Evolutionary conservation across 2,329 filamentous ascomycete species (phyloP), one percentile per base, ranked within the genome.

Genomic region (Cercospora sp.): DNA sequence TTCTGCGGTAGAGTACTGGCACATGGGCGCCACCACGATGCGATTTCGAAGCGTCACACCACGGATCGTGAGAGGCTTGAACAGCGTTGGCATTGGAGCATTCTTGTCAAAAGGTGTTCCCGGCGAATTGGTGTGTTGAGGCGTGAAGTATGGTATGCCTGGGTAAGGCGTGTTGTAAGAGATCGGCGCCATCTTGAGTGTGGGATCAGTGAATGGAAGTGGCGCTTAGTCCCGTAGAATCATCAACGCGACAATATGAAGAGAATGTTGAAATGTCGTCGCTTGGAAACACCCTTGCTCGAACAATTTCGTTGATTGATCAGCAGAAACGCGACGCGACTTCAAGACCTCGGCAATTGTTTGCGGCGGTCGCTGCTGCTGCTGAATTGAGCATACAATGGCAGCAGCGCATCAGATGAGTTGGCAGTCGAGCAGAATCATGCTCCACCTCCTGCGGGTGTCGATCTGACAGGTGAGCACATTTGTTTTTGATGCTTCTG

Each of bases 1-100:
- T 75, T 89, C 85, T 28, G 88, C 77, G 21, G 88, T 86, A n/a
- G 84, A 87, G 80, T 91, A 91, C 77, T 91, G 89, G 77, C 89
- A 91, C 37, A 90, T 81, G 0, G 88, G 88, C 0, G 87, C 85
- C 7, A 90, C 81, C 67, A 87, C 83, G 71, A 90, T 87, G 45
- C 74, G 86, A 78, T 90, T 91, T 71, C 88, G 88, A n/a, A 91
- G 82, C 0, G 85, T 87, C 12, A 87, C 72, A 10, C 85, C 85
- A 4, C 86, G 82, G 61, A 88, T 79, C 70, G 82, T 84, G 65
- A 88, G 77, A 2, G 87, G 86, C 63, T 82, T 82, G 79, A 88
- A 88, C 40, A 88, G 81, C 71, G 88, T 88, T 7, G 87, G 86
- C 9, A 87, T 81, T 2, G 84, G 78, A 37, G 80, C 79, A 65